phyloP scores from a whole-genome alignment of 1,284 basidiomycete genomes.

The Inonotus obliquus region DNA sequence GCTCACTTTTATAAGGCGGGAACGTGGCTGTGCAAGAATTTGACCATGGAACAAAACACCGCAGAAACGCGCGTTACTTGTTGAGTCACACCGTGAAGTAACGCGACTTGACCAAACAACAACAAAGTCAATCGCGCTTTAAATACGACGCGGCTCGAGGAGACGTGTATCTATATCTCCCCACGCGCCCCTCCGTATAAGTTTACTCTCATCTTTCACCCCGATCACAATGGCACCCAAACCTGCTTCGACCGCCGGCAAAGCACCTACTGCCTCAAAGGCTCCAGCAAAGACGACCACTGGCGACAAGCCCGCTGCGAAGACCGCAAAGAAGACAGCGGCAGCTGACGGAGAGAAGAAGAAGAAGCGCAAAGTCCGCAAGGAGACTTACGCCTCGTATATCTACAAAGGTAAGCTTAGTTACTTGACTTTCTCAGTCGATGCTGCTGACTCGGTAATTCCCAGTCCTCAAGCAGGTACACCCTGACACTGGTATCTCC shows the following conservation, averaged over 20 bases:
- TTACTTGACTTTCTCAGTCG: not conserved
- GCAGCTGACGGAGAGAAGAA: constrained; percentile 59
- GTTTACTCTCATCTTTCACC: not conserved
- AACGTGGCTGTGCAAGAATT: constrained; percentile 17
- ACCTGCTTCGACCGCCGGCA: constrained; percentile 78
- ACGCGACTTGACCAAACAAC: constrained; percentile 22
- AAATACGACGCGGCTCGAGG: not conserved
- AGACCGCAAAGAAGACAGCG: constrained; percentile 66
- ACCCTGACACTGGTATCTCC: constrained; percentile 56
- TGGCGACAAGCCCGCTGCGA: constrained; percentile 57
- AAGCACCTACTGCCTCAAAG: constrained; percentile 70
- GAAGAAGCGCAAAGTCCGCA: constrained; percentile 86
- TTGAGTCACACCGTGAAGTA: constrained; percentile 6
- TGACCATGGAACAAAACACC: not conserved
- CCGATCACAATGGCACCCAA: constrained; percentile 61
- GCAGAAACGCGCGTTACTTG: not conserved
- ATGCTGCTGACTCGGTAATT: not conserved
- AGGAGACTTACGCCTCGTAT: constrained; percentile 93
- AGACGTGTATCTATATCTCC: not conserved
- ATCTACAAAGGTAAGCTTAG: constrained; percentile 79
- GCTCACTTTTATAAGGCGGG: constrained; percentile 15
- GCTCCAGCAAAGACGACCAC: constrained; percentile 73
- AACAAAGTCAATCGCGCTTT: constrained; percentile 16
- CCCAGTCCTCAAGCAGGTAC: constrained; percentile 45
- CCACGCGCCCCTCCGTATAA: not conserved